phyloP scores from a whole-genome alignment of 108 stramenopile species.

The Cyclotella cryptica region DNA sequence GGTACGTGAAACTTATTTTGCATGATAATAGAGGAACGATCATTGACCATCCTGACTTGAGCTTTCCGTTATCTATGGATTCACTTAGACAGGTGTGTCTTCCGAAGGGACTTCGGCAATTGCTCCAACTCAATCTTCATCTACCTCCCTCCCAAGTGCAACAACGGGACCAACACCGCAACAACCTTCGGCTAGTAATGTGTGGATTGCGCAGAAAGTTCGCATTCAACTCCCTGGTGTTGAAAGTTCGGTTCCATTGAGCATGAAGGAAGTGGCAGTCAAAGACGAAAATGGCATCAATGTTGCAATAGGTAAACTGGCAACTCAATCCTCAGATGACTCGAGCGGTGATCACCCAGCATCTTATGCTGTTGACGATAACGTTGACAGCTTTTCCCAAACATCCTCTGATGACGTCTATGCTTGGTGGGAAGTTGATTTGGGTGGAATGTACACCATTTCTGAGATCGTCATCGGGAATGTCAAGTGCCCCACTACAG shows the following conservation, averaged over 20 bases:
- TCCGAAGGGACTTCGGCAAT: no score
- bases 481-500: not conserved
- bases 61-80: no score
- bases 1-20: no score
- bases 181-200: no score
- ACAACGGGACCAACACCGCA: no score
- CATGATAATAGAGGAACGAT: no score
- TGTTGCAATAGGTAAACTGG: not conserved
- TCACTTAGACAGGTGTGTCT: no score
- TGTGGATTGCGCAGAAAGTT: no score
- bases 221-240: no score
- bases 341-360: not conserved
- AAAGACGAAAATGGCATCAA: not conserved
- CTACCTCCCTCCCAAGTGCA: no score
- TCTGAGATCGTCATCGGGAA: not conserved
- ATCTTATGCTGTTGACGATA: not conserved
- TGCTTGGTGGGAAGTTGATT: slow-evolving; percentile 3
- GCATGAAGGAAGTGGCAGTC: not conserved
- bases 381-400: not conserved
- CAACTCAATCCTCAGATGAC: not conserved
- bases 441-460: not conserved
- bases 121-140: no score
- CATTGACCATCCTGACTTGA: no score
- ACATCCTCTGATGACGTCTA: not conserved
- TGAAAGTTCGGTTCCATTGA: not conserved